Percentiles rank a stretch among this genome's conserved stretches.
Conservation (phyloP, 1,139 yeast genomes). For the Petasospora fabianii region DNA sequence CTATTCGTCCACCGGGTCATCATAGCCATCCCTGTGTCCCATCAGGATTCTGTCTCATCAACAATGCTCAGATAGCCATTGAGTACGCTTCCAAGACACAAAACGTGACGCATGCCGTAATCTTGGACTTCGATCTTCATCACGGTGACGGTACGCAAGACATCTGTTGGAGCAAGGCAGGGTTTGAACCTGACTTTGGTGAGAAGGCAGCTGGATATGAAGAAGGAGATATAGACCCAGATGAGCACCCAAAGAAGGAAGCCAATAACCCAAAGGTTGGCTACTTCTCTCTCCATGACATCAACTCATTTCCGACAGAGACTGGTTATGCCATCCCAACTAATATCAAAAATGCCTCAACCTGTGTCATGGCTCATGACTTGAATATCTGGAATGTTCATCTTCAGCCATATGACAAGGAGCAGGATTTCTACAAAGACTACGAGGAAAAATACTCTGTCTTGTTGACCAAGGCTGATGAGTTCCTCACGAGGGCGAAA, state of each 20-base stretch:
- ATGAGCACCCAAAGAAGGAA: slow-evolving; percentile 51
- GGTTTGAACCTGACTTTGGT: slow-evolving; percentile 49
- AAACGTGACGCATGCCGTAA: slow-evolving; percentile 76
- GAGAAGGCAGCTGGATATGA: slow-evolving; percentile 27
- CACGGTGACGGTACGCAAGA: slow-evolving; percentile 95
- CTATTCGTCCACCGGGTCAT: slow-evolving; percentile 84
- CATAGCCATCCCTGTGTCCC: slow-evolving; percentile 86
- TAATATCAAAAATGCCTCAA: slow-evolving; percentile 71
- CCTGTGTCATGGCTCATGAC: slow-evolving; percentile 78
- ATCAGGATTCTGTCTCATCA: slow-evolving; percentile 81
- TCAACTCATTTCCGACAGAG: slow-evolving; percentile 85
- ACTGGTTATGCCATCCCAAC: slow-evolving; percentile 71
- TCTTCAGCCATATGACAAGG: slow-evolving; percentile 59
- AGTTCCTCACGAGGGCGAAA: slow-evolving; percentile 54
- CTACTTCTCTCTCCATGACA: slow-evolving; percentile 80
- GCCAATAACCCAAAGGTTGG: slow-evolving; percentile 67
- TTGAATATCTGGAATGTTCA: slow-evolving; percentile 85
- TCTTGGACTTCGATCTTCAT: slow-evolving; percentile 79
- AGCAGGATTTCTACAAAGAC: slow-evolving; percentile 59
- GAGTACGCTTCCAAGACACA: slow-evolving; percentile 69
- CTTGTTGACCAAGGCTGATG: slow-evolving; percentile 64
- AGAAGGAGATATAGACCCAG: slow-evolving; percentile 35
- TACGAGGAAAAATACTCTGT: slow-evolving; percentile 62
- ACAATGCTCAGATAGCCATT: slow-evolving; percentile 78
- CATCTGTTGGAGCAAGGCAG: slow-evolving; percentile 79